Percentiles rank a stretch among this genome's conserved stretches.
Evolutionary conservation across 2,329 filamentous ascomycete genomes (phyloP).

Genomic region (Aspergillus costaricaensis): DNA sequence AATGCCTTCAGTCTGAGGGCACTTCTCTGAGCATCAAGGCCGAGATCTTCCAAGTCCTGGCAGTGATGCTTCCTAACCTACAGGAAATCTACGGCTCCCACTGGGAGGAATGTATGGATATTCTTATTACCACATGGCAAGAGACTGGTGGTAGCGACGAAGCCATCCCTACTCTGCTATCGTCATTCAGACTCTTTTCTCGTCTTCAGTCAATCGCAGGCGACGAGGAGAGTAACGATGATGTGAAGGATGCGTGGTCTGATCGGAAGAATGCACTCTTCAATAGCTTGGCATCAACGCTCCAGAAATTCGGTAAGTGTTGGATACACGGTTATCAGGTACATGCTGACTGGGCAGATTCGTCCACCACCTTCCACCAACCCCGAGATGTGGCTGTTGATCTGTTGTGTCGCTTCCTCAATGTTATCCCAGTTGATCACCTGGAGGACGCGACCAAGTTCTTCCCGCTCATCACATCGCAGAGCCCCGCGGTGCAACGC

Average conservation of each 20-base stretch:
- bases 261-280: conserved; percentile 62
- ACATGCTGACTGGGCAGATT: conserved; percentile 34
- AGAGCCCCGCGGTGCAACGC: conserved; percentile 73
- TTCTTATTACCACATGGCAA: conserved; percentile 61
- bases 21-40: conserved; percentile 41
- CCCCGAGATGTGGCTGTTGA: conserved; percentile 75
- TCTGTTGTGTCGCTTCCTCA: conserved; percentile 69
- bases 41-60: conserved; percentile 48
- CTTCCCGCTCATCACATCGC: conserved; percentile 74
- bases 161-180: conserved; percentile 65
- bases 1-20: conserved; percentile 67
- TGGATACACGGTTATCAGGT: background rate
- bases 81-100: conserved; percentile 83
- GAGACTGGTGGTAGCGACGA: conserved; percentile 50
- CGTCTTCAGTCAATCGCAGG: conserved; percentile 60
- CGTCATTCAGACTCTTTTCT: conserved; percentile 71
- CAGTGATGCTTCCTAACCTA: conserved; percentile 68
- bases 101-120: conserved; percentile 69
- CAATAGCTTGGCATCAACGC: conserved; percentile 50
- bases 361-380: conserved; percentile 59
- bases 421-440: conserved; percentile 62
- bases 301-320: conserved; percentile 43
- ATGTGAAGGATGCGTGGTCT: conserved; percentile 73
- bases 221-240: conserved; percentile 74
- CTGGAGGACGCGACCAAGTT: conserved; percentile 67